Base-by-base conservation (phyloP, 164 flowering plant species). In the Sedum album region DNA sequence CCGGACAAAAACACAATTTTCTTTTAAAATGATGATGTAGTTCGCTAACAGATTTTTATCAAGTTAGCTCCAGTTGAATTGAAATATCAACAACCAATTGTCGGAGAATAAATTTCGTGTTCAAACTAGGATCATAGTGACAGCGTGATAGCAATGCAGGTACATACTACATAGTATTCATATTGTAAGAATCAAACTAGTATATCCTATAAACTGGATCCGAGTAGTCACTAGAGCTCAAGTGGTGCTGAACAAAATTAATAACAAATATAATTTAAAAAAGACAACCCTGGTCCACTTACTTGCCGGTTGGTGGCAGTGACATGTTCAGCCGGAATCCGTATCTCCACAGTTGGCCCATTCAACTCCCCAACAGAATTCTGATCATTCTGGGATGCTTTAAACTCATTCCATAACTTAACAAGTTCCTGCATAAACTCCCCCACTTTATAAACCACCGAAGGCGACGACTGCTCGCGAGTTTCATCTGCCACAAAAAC, bases 291-390 rank as follows among this genome's bases (percentile, higher is more conserved):
- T 26, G 21, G n/a, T 53, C 66, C 71, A 20, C 88, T 83, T 82
- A 95, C 99, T 72, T 95, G 99, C 64, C 93, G 97, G 78, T 95
- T 95, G 71, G 97, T 90, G 48, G 99, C 93, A 71, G 97, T 86
- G 67, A 95, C 96, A 84, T 86, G 86, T 69, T 95, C 97, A 67
- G 97, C 88, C 26, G 96, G 97, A 75, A 95, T 85, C 42, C 91
- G 82, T 72, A 95, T 82, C 76, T 90, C 99, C 68, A 95, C 80
- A 69, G 90, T 92, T 64, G 97, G 97, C 23, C 90, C 88, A 76
- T 69, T 81, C 21, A 69, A 75, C 60, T 84, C 68, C 71, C 78
- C 77, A 67, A 79, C 88, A 61, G 77, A 78, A 75, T 71, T 83
- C 74, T 76, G 82, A 66, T 79, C 84, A 46, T 78, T 74, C 71